These are phyloP conservation scores for Lachancea sp. DNA, from an alignment of 805 yeast genomes.

Conservation along the genomic window DNA sequence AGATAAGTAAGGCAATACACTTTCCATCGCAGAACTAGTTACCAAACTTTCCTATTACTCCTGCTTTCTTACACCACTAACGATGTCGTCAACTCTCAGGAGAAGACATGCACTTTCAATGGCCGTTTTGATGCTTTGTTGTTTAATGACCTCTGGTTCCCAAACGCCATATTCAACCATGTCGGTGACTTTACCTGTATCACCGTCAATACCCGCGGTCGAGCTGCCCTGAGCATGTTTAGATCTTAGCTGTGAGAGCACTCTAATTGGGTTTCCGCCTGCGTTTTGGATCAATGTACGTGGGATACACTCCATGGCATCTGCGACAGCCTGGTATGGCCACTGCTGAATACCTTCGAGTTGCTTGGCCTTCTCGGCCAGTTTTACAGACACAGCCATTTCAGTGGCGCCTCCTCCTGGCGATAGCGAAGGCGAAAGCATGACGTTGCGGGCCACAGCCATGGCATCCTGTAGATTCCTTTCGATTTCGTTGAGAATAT, in stretches of 20 bases:
- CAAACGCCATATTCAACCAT: conserved; percentile 95
- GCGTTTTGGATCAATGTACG: conserved; percentile 95
- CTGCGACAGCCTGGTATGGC: conserved; percentile 99
- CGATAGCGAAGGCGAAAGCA: conserved; percentile 87
- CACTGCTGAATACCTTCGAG: conserved; percentile 95
- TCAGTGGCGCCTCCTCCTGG: conserved; percentile 99
- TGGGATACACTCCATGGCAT: conserved; percentile 97
- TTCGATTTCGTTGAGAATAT: conserved; percentile 91
- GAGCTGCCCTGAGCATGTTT: conserved; percentile 86
- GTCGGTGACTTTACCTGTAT: conserved; percentile 86
- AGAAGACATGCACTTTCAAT: conserved; percentile 93
- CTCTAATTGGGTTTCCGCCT: conserved; percentile 92
- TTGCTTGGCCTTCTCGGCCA: conserved; percentile 84
- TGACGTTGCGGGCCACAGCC: conserved; percentile 94
- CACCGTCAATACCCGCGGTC: conserved; percentile 93
- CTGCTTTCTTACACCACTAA: conserved; percentile 79
- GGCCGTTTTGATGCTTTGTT: conserved; percentile 95
- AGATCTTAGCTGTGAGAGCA: conserved; percentile 86
- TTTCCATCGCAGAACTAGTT: background rate
- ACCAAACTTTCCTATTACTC: conserved; percentile 16
- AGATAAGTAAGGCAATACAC: background rate
- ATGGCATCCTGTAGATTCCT: conserved; percentile 97
- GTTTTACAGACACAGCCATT: conserved; percentile 89
- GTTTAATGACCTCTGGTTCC: conserved; percentile 99
- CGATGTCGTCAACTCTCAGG: conserved; percentile 95